A percentile compares a stretch with the other conserved stretches of the same genome.
Conservation (phyloP, 2,329 filamentous ascomycete genomes). For the Scedosporium dehoogii region DNA sequence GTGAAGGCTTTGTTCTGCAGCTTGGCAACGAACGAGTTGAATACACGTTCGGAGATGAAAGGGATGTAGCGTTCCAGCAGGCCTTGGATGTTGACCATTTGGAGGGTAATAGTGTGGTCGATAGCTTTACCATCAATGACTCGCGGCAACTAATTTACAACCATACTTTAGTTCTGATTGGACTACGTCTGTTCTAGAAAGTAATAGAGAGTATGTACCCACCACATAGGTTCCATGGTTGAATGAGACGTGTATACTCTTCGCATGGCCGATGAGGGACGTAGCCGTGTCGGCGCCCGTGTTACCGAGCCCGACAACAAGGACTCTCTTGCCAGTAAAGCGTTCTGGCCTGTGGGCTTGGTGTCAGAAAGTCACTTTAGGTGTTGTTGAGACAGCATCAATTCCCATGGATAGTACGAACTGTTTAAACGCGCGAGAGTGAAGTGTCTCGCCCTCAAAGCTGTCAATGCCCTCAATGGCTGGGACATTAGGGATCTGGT, state of each 20-base stretch:
- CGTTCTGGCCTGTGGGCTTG: conserved; percentile 12
- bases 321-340: conserved; percentile 29
- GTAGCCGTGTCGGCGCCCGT: conserved; percentile 22
- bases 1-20: conserved; percentile 16
- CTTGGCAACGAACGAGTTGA: conserved; percentile 10
- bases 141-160: conserved; percentile 16
- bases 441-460: conserved; percentile 28
- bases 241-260: conserved; percentile 27
- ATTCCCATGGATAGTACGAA: conserved; percentile 9
- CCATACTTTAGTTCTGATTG: too few relatives aligned
- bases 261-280: conserved; percentile 21
- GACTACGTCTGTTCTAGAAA: not conserved
- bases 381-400: not conserved
- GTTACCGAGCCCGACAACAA: conserved; percentile 32
- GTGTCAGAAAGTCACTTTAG: not conserved
- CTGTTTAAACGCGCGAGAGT: conserved; percentile 26
- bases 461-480: conserved; percentile 22
- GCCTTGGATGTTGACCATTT: conserved; percentile 19
- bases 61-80: conserved; percentile 18
- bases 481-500: conserved; percentile 23
- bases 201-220: not conserved
- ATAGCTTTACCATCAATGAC: conserved; percentile 21
- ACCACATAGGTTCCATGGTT: not conserved
- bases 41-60: conserved; percentile 9
- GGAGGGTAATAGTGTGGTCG: conserved; percentile 23